Base-by-base conservation (phyloP, 2,329 filamentous ascomycete genomes). In the Exophiala sp. region DNA sequence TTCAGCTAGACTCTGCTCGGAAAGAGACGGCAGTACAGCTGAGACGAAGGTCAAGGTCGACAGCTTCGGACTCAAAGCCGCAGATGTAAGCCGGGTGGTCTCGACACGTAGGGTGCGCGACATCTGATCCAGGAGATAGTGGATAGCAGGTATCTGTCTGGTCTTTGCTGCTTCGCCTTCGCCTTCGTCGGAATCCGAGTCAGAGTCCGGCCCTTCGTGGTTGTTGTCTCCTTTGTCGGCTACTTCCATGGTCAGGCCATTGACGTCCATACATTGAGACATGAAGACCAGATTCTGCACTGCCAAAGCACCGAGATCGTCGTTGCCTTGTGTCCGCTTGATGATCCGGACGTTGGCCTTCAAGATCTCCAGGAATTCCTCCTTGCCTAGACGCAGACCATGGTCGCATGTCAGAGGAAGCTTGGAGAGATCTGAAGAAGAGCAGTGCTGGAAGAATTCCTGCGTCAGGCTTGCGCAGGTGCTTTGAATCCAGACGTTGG, bases 201-300 rank as follows among this genome's bases (percentile, higher is more conserved):
- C 66, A n/a, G n/a, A n/a, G n/a, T 13, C 71, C 70, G 2, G 67
- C 70, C 7, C 34, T 19, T 51, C 63, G 6, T 68, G 67, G 2
- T 71, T 68, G 1, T 72, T 64, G 13, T 65, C 55, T 1, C 68
- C 70, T 2, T 69, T 66, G 2, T 70, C 66, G n/a, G 68, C 68
- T 7, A 69, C 67, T 14, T 73, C 72, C 47, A 57, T 67, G 58
- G 64, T 69, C 71, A 80, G 19, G 60, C 66, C 38, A 75, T 83
- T 86, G 27, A 77, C 77, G 11, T 76, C 76, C 51, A 79, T 78
- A 62, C 72, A 82, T 53, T 76, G 80, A 35, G 83, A 87, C 0
- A 98, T 73, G 73, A 95, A 95, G 30, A 91, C 76, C 29, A 95
- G 73, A 56, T 95, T 88, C 58, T 88, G 85, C 2, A 87, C 81